Percentiles rank a stretch among this genome's conserved stretches.
Evolutionary conservation across 257 asterid genomes (phyloP).

Genomic region (Linderniella brevidens): DNA sequence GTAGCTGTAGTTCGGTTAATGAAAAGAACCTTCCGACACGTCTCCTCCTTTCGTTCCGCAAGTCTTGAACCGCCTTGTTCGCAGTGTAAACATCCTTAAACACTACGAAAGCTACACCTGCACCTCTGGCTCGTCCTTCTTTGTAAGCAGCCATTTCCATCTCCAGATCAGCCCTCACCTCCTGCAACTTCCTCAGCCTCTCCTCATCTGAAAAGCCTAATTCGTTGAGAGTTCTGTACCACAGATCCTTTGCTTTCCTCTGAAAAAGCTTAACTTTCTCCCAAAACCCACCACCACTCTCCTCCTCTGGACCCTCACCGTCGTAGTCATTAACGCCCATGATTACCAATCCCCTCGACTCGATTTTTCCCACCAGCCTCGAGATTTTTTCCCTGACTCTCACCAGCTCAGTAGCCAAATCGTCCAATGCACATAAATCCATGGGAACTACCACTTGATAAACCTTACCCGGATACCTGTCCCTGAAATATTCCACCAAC

Average conservation of each 20-base stretch:
- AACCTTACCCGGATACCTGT: constrained; percentile 77
- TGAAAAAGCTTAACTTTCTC: constrained; percentile 21
- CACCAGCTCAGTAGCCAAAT: constrained; percentile 79
- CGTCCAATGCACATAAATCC: constrained; percentile 96
- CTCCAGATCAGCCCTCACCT: constrained; percentile 83
- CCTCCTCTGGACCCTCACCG: constrained; percentile 11
- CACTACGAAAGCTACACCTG: constrained; percentile 92
- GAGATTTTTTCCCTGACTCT: constrained; percentile 64
- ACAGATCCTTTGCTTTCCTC: constrained; percentile 47
- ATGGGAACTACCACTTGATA: constrained; percentile 72
- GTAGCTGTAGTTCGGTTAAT: constrained; percentile 67
- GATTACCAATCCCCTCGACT: constrained; percentile 32
- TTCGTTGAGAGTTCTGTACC: constrained; percentile 40
- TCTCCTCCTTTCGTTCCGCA: constrained; percentile 67
- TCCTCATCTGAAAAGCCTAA: constrained; percentile 87
- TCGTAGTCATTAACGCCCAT: constrained; percentile 25
- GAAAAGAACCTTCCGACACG: constrained; percentile 83
- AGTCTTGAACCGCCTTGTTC: constrained; percentile 86
- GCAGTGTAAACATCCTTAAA: constrained; percentile 87
- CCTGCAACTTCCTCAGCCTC: constrained; percentile 81
- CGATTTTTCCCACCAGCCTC: constrained; percentile 55
- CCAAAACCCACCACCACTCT: constrained; percentile 19
- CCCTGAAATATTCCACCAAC: constrained; percentile 67
- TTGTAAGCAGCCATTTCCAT: constrained; percentile 98
- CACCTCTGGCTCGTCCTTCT: constrained; percentile 94